Conservation (phyloP, 108 stramenopile species). For the Cylindrotheca closterium region DNA sequence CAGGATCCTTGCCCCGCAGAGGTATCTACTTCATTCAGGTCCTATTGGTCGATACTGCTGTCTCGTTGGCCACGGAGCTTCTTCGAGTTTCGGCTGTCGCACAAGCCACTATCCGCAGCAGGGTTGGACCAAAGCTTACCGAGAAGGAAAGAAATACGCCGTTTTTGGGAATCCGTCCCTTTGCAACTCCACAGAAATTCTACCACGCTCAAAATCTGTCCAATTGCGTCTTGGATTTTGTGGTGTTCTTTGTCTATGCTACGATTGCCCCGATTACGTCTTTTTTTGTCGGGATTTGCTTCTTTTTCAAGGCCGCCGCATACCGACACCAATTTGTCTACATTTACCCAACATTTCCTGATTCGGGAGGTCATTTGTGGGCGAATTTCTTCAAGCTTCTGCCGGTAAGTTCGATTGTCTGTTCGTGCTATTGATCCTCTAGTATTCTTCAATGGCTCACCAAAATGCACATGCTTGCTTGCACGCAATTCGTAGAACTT, state of each 20-base stretch:
- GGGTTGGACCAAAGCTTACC: constrained; percentile 56
- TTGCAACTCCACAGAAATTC: constrained; percentile 55
- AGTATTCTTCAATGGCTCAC: no score
- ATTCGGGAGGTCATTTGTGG: constrained; percentile 70
- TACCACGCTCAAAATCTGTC: constrained; percentile 33
- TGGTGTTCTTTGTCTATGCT: constrained; percentile 64
- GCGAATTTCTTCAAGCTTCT: constrained; percentile 44
- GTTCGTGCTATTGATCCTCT: background rate
- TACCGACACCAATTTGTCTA: constrained; percentile 70
- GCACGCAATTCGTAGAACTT: no score
- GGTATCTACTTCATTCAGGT: constrained; percentile 59
- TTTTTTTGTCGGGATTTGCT: constrained; percentile 51
- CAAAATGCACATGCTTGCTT: no score
- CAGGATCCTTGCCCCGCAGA: constrained; percentile 49
- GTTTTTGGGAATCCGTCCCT: constrained; percentile 45
- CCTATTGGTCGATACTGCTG: constrained; percentile 49
- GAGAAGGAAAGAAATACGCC: constrained; percentile 60
- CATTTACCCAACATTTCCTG: constrained; percentile 61
- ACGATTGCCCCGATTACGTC: constrained; percentile 60
- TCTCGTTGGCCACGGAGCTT: constrained; percentile 50
- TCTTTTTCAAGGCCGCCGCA: constrained; percentile 43
- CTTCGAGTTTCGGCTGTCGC: constrained; percentile 45
- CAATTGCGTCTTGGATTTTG: constrained; percentile 46
- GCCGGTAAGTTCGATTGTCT: constrained; percentile 6
- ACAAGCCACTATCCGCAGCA: constrained; percentile 34